phyloP scores from a whole-genome alignment of 495 filamentous ascomycete species.

The Trypethelium eluteriae region DNA sequence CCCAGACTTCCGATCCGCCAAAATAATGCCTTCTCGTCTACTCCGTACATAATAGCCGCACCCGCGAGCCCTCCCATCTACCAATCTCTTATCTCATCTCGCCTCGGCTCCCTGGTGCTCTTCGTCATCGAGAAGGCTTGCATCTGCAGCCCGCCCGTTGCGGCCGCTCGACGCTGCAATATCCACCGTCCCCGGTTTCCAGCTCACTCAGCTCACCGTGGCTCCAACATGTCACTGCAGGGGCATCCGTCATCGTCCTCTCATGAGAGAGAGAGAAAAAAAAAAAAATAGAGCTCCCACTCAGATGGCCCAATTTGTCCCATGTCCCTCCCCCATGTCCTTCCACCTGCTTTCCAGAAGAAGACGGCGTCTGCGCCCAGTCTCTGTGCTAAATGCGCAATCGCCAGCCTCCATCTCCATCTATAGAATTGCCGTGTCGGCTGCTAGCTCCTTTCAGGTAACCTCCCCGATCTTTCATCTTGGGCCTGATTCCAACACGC shows the following conservation, averaged over 20 bases:
- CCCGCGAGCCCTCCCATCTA: no score
- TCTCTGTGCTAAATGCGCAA: not conserved
- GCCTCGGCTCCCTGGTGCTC: no score
- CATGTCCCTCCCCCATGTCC: not conserved
- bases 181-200: not conserved
- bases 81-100: no score
- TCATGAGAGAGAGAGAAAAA: not conserved
- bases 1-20: no score
- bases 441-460: not conserved
- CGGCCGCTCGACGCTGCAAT: no score
- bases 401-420: not conserved
- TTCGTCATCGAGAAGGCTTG: no score
- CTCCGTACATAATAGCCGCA: no score
- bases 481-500: not conserved
- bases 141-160: no score
- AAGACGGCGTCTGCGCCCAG: not conserved
- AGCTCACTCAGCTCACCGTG: slow-evolving; percentile 4
- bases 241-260: not conserved
- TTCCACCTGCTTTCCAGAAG: not conserved
- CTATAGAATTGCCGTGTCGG: not conserved
- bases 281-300: no score
- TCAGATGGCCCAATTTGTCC: not conserved
- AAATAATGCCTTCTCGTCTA: no score
- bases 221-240: not conserved
- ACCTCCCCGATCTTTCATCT: not conserved